Percentiles rank a stretch among this genome's conserved stretches.
phyloP scores from a whole-genome alignment of 2,329 filamentous ascomycete genomes.

The Didymella keratinophila region DNA sequence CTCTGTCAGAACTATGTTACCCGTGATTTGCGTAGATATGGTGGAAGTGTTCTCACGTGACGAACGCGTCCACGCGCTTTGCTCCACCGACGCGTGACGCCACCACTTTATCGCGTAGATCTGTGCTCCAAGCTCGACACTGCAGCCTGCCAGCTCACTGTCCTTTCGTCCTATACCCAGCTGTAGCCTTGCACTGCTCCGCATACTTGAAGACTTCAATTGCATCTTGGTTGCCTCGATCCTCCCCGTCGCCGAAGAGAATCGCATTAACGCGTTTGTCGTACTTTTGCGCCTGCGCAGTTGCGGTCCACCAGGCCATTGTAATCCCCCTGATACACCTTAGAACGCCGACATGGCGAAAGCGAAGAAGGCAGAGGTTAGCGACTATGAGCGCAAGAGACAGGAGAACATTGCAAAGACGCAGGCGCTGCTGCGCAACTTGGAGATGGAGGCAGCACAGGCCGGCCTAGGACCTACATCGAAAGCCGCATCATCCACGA shows the following conservation, averaged over 20 bases:
- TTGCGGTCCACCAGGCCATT: background rate
- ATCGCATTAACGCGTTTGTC: slow-evolving; percentile 1
- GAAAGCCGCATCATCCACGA: slow-evolving; percentile 58
- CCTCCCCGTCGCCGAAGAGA: background rate
- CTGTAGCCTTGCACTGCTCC: background rate
- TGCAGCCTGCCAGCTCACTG: slow-evolving; percentile 1
- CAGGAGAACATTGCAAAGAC: slow-evolving; percentile 88
- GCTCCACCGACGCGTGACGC: slow-evolving; percentile 14
- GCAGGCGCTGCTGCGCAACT: slow-evolving; percentile 79
- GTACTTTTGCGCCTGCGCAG: slow-evolving; percentile 1
- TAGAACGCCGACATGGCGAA: slow-evolving; percentile 39
- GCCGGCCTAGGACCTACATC: slow-evolving; percentile 71
- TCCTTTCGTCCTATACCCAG: background rate
- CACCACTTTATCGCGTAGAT: slow-evolving; percentile 14
- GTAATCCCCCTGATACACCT: background rate
- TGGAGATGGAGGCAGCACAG: slow-evolving; percentile 71
- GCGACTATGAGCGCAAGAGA: slow-evolving; percentile 85
- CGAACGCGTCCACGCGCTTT: slow-evolving; percentile 17
- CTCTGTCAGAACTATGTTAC: background rate
- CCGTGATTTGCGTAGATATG: background rate
- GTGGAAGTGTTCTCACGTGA: slow-evolving; percentile 5
- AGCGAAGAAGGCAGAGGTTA: slow-evolving; percentile 65
- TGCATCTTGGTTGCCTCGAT: background rate
- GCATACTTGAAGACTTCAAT: background rate
- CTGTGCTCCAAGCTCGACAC: background rate